Evolutionary conservation across 352 stramenopile species (phyloP), one percentile per base, ranked within the genome.

Genomic region (Globisporangium nagaii): DNA sequence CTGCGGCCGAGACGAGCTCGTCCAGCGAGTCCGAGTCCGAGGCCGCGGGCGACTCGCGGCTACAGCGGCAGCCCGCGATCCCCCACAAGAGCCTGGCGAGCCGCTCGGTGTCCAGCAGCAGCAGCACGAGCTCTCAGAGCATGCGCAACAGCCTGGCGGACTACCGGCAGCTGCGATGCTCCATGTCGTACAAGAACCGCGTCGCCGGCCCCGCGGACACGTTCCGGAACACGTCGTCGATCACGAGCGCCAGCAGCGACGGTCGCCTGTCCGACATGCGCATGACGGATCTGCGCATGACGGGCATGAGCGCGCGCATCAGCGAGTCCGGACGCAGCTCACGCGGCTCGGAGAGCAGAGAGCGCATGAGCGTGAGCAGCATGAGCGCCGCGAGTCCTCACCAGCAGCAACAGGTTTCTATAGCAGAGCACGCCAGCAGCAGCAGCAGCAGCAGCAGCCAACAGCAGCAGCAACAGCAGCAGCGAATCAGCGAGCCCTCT

Each of bases 161-260:
- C 43, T 93, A 88, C 60, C 70, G 75, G 4, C 79, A 93, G 64
- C 68, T 93, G 25, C 76, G 75, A 46, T 90, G 76, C 65, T 92
- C 81, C 43, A 93, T 93, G 84, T 84, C 70, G 27, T 93, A 93
- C 71, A 93, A 91, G 68, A 93, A 91, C 67, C 84, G 81, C 39
- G 56, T 68, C 15, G 42, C 20, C 8, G 42, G 25, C 17, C 66
- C 42, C 24, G 31, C 35, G 19, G 69, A 75, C 22, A 50, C 65
- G 6, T 69, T 62, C 35, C 53, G 70, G 46, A 56, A 35, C n/a
- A 68, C 55, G 22, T 49, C 42, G 42, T 49, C 42, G 42, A 13
- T 49, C 15, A 49, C 25, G 15, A 49, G 58, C 47, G 39, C 53
- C 37, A 32, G 17, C n/a, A 48, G 40, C 50, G 57, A 52, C 17